These are phyloP conservation scores for Leccinum holopus DNA, from an alignment of 1,284 basidiomycete species.

Conservation along the genomic window DNA sequence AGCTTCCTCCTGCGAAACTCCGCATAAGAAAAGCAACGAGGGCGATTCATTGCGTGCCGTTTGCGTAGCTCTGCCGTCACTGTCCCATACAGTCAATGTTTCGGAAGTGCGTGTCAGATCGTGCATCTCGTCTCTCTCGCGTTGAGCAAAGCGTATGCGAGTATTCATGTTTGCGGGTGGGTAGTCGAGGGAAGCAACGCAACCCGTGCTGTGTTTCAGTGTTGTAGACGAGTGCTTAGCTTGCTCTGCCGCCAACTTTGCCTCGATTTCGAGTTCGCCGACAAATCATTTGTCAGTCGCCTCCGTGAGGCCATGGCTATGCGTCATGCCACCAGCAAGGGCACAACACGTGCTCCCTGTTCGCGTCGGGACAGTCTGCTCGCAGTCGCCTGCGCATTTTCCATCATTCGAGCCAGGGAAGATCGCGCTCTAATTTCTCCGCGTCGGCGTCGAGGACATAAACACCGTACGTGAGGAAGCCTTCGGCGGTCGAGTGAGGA, in stretches of 20 bases:
- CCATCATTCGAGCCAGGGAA: conserved; percentile 34
- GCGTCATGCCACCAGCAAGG: conserved; percentile 5
- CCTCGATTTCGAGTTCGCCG: conserved; percentile 28
- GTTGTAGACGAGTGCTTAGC: background rate
- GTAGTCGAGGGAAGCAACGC: background rate
- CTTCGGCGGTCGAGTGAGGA: conserved; percentile 25
- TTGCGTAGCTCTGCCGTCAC: conserved; percentile 16
- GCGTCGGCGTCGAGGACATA: conserved; percentile 53
- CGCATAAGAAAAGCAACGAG: conserved; percentile 2
- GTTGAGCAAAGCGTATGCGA: conserved; percentile 53
- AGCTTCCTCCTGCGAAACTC: conserved; percentile 21
- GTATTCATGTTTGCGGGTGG: conserved; percentile 9
- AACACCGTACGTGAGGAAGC: conserved; percentile 58
- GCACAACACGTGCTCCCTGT: background rate
- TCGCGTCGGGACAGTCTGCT: conserved; percentile 3
- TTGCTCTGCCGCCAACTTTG: conserved; percentile 12
- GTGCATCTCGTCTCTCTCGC: conserved; percentile 89
- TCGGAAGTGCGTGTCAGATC: conserved; percentile 62
- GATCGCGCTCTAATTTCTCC: conserved; percentile 30
- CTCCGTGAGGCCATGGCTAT: conserved; percentile 24
- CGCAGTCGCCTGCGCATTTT: conserved; percentile 24
- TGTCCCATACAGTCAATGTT: conserved; percentile 31
- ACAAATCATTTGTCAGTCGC: conserved; percentile 21
- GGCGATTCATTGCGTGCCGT: conserved; percentile 10
- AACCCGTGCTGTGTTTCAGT: background rate